Evolutionary conservation across 169 alveolate species (phyloP), one percentile per base, ranked within the genome.

Genomic region (Plasmodium blacklocki): DNA sequence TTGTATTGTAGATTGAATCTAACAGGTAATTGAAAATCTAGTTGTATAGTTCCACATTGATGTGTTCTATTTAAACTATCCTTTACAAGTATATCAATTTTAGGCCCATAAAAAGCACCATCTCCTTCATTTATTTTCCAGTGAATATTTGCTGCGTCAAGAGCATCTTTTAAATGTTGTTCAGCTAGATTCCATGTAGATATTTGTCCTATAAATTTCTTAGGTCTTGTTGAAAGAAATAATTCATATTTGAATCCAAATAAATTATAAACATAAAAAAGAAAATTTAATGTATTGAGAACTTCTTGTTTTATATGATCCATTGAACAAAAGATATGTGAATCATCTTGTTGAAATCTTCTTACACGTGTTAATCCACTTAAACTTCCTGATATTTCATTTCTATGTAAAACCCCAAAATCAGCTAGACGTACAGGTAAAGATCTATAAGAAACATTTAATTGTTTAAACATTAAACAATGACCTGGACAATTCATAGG

Each of bases 401-500:
- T 98, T 92, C 99, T 96, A 91, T 98, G 99, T 39, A 99, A 95
- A 12, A 98, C 99, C 0, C 99, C 99, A 91, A 99, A 99, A 88
- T 98, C 99, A 6, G 99, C 99, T 92, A 97, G 93, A 93, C 99
- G 97, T 26, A 98, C 63, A 2, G 99, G 99, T 59, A 98, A 96
- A 89, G 99, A 99, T 93, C 98, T 95, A 93, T 98, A 98, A 12
- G 99, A 96, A 39, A 98, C 96, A 32, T 93, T 93, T 29, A 96
- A 80, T 78, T 96, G 98, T 83, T 96, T 97, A 91, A 97, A 98
- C 97, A 98, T 93, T 80, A 94, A 88, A 92, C 99, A 98, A 92
- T 99, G 99, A 3, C 99, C 99, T 1, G 99, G 99, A 91, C 99
- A 99, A 94, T 99, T 99, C 99, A 99, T 99, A 47, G 99, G 99